phyloP scores from a whole-genome alignment of 495 filamentous ascomycete species.

The Neurospora sp. region DNA sequence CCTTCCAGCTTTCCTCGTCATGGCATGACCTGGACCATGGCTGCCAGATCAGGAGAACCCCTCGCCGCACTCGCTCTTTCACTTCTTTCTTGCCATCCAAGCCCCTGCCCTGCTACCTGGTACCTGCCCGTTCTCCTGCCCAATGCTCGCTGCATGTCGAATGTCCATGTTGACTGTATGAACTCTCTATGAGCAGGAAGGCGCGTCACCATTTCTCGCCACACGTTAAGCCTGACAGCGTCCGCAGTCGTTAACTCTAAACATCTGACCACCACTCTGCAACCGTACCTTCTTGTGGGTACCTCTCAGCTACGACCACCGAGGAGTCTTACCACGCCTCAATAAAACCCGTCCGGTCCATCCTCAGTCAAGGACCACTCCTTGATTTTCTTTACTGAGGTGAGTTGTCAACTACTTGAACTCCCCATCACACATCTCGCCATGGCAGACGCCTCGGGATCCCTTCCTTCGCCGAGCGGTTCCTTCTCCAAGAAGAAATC shows the following conservation, averaged over 20 bases:
- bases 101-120: neutral
- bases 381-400: neutral
- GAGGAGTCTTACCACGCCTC: neutral
- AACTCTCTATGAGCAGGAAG: neutral
- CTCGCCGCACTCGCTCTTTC: neutral
- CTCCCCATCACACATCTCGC: neutral
- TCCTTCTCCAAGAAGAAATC: conserved; percentile 3
- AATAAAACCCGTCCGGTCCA: neutral
- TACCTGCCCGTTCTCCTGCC: neutral
- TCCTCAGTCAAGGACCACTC: neutral
- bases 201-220: neutral
- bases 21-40: neutral
- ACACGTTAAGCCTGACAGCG: neutral
- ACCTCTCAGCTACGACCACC: neutral
- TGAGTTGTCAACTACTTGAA: neutral
- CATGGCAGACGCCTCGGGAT: neutral
- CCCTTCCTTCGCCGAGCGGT: neutral
- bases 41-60: neutral
- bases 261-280: neutral
- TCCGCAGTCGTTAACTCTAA: neutral
- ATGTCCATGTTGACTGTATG: neutral
- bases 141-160: neutral
- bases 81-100: neutral
- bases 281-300: neutral
- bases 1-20: neutral